These are phyloP conservation scores for Schizonepeta tenuifolia DNA, from an alignment of 257 asterid genomes.

Conservation along the genomic window DNA sequence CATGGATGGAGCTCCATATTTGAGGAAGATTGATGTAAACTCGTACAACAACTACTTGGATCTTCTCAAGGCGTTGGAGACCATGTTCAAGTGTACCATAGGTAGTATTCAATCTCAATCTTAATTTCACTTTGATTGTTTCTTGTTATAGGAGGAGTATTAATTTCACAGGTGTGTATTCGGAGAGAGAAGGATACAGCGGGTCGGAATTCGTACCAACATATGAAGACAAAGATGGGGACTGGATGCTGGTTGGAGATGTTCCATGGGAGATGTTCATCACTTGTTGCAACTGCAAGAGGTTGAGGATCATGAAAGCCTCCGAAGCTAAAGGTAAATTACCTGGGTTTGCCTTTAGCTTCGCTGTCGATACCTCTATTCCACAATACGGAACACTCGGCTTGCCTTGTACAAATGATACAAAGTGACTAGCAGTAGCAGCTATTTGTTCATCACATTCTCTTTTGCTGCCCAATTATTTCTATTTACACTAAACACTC, in stretches of 20 bases:
- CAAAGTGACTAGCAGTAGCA: too few species aligned
- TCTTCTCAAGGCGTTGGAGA: conserved; percentile 56
- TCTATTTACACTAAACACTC: not conserved
- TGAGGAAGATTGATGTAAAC: conserved; percentile 63
- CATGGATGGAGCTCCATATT: conserved; percentile 75
- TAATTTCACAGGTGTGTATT: conserved; percentile 66
- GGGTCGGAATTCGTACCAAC: conserved; percentile 61
- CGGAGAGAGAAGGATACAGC: conserved; percentile 61
- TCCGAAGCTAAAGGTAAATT: conserved; percentile 79
- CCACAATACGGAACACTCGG: too few species aligned
- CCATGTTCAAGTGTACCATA: conserved; percentile 60
- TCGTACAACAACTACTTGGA: conserved; percentile 49
- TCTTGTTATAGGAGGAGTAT: too few species aligned
- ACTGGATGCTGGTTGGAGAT: conserved; percentile 81
- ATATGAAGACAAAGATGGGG: conserved; percentile 68
- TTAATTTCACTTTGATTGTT: too few species aligned
- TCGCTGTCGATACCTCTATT: conserved; percentile 34
- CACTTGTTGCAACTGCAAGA: conserved; percentile 78
- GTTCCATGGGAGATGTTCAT: conserved; percentile 92
- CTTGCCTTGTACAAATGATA: too few species aligned
- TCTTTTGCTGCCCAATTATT: not conserved
- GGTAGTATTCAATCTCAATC: too few species aligned
- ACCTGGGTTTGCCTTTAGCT: too few species aligned
- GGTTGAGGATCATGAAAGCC: conserved; percentile 76
- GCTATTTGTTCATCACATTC: too few species aligned